Evolutionary conservation across 306 rosid genomes (phyloP).

Genomic region (Lathyrus aphaca): DNA sequence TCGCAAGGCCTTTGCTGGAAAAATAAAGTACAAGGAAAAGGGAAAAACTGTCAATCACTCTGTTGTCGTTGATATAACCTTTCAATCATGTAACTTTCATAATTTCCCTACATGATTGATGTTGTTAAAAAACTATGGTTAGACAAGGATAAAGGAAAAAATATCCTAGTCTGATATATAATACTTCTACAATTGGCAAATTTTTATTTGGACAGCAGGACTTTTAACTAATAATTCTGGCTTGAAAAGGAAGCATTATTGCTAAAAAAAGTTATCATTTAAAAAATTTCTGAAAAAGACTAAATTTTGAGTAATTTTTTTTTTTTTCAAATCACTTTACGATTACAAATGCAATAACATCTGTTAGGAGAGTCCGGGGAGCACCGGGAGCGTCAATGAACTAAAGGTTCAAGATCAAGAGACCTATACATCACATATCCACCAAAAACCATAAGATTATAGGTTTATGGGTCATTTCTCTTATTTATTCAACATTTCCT

Average conservation of each 20-base stretch:
- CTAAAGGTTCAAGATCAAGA: too few relatives aligned
- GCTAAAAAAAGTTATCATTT: not conserved
- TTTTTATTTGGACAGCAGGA: not conserved
- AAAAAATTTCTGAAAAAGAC: too few relatives aligned
- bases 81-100: constrained; percentile 17
- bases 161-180: constrained; percentile 3
- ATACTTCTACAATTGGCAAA: constrained; percentile 12
- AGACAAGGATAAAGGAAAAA: constrained; percentile 8
- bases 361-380: too few relatives aligned
- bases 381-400: too few relatives aligned
- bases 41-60: constrained; percentile 32
- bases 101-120: constrained; percentile 1
- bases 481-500: too few relatives aligned
- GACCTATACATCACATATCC: too few relatives aligned
- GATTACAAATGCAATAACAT: too few relatives aligned
- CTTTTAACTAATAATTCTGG: too few relatives aligned
- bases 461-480: too few relatives aligned
- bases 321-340: too few relatives aligned
- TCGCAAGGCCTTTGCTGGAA: constrained; percentile 76
- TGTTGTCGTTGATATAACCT: constrained; percentile 10
- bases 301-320: too few relatives aligned
- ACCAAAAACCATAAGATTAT: too few relatives aligned
- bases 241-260: constrained; percentile 4
- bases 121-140: constrained; percentile 4
- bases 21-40: constrained; percentile 41